Base-by-base conservation (phyloP, 176 grass and related monocot species). In the Oryza rufipogon region DNA sequence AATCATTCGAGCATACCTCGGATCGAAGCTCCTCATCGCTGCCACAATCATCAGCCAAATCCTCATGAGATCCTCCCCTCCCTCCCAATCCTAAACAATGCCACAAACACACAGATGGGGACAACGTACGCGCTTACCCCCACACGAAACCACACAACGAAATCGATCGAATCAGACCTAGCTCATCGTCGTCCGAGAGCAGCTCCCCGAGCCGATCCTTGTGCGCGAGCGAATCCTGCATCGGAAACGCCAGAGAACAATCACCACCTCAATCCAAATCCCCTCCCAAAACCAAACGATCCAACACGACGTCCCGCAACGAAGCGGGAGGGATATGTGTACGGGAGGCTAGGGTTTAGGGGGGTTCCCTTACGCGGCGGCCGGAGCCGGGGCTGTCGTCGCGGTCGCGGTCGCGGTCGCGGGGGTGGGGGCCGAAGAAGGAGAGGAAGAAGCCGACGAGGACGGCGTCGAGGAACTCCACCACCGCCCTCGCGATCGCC, bases 391-490 rank as follows among this genome's bases (percentile, higher is more conserved):
- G 20, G 63, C 42, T 38, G 51, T 13, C 66, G 14, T 19, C 38
- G 65, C 85, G 6, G 39, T 41, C 39, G 65, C 85, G 6, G 39
- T 41, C 39, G 39, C 7, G 64, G 70, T 22, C 36, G 54, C 88
- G 71, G 71, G 54, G 58, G 64, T 48, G 60, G 33, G 11, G 14
- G 46, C 85, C 81, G 63, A 94, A 94, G 68, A 69, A 92, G 7
- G 87, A 94, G 28, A 52, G 68, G 87, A 90, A 85, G 71, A 64
- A 94, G 49, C 33, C 64, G 33, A 90, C 52, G 81, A 94, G 81
- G 79, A 90, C 49, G 32, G 92, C 79, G 78, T 90, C 76, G 63
- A 94, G 86, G 81, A 92, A 90, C 15, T 23, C 47, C 32, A 94
- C 73, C 23, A 88, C 75, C n/a, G 78, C 68, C 78, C 70, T 83